Base-by-base conservation (phyloP, 345 rosid genomes). In the Aegle marmelos region DNA sequence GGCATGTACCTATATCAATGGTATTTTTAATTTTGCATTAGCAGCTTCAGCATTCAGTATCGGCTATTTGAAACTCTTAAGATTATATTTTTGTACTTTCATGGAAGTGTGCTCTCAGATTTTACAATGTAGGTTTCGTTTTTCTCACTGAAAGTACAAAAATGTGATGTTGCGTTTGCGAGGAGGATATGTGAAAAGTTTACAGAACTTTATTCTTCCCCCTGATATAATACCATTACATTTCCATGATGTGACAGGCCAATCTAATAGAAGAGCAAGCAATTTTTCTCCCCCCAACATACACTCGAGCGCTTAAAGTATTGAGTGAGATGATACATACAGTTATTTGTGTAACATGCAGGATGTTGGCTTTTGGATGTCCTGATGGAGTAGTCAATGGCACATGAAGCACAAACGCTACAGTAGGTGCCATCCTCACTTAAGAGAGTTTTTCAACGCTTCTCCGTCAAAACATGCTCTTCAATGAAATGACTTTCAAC, bases 131-230 rank as follows among this genome's bases (percentile, higher is more conserved):
- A n/a, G n/a, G n/a, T n/a, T n/a, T n/a, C n/a, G n/a, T n/a, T n/a
- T n/a, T n/a, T n/a, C n/a, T n/a, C n/a, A n/a, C n/a, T n/a, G n/a
- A n/a, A n/a, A 41, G 14, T 41, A 10, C 13, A 9, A 41, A 9
- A 10, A 0, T 21, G n/a, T 1, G 13, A 5, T 24, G 59, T 54
- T 54, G 21, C 0, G 1, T 4, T 7, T 0, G 22, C 1, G 24
- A 54, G 22, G 59, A 54, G 24, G 9, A 54, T 54, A 21, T 54
- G 58, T 54, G 9, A 19, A 16, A 54, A 54, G 24, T 16, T 53
- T 54, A 19, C 1, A 54, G 58, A 54, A 54, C 3, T 54, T 54
- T 4, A 54, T 54, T 50, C 58, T 16, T 54, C 21, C 4, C 4
- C 58, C 6, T 19, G n/a, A 16, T 1, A 54, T 54, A 22, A 7